phyloP scores from a whole-genome alignment of 192 early-diverging fungal genomes.

The Entomortierella lignicola region DNA sequence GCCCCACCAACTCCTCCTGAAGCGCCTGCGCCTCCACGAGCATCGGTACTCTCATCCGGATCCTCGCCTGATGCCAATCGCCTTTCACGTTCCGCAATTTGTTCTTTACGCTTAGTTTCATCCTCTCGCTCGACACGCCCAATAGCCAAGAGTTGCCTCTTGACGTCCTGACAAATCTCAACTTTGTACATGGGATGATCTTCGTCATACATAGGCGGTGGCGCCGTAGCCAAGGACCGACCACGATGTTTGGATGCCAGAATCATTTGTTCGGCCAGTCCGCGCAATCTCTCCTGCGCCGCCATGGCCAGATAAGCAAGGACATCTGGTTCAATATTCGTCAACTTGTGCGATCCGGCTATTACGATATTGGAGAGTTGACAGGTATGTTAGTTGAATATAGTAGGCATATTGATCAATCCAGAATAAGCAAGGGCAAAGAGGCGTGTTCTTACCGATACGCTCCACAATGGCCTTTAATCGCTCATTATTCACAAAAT shows the following conservation, averaged over 20 bases:
- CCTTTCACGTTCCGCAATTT: slow-evolving; percentile 58
- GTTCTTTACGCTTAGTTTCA: slow-evolving; percentile 68
- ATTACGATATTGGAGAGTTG: background rate
- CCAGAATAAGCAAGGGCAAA: background rate
- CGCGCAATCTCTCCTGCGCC: slow-evolving; percentile 72
- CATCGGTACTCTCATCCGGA: slow-evolving; percentile 45
- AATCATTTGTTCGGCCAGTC: slow-evolving; percentile 75
- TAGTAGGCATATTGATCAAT: no score
- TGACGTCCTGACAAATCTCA: slow-evolving; percentile 72
- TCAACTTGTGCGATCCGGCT: slow-evolving; percentile 50
- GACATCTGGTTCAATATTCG: slow-evolving; percentile 69
- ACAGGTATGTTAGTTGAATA: no score
- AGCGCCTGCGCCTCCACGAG: slow-evolving; percentile 10
- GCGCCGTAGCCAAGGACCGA: slow-evolving; percentile 67
- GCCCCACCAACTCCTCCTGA: slow-evolving; percentile 8
- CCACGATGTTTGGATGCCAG: slow-evolving; percentile 78
- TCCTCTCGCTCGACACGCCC: slow-evolving; percentile 75
- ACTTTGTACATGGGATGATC: slow-evolving; percentile 77
- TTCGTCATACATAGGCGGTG: slow-evolving; percentile 64
- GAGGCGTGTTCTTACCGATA: slow-evolving; percentile 47
- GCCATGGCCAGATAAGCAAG: slow-evolving; percentile 74
- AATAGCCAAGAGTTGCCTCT: slow-evolving; percentile 75
- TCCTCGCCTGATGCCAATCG: slow-evolving; percentile 41
- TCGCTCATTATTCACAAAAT: slow-evolving; percentile 58
- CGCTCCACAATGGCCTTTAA: slow-evolving; percentile 51